A percentile compares a stretch with the other conserved stretches of the same genome.
phyloP scores from a whole-genome alignment of 352 stramenopile genomes.

The Pythium pyrilobum region DNA sequence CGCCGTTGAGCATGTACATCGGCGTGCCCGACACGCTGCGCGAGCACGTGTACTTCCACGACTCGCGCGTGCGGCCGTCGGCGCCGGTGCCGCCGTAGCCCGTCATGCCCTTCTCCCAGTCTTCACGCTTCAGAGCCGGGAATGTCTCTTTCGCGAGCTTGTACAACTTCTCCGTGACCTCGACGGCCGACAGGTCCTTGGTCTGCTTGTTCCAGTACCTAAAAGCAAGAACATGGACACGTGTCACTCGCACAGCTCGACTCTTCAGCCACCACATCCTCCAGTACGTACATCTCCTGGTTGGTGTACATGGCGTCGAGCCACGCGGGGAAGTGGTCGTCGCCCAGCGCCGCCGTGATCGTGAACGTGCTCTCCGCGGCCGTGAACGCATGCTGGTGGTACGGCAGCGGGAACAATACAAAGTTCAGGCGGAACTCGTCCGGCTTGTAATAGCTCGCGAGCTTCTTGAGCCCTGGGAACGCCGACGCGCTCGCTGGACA shows the following conservation, averaged over 20 bases:
- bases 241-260: too few species aligned
- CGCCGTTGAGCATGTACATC: constrained; percentile 76
- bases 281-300: constrained; percentile 50
- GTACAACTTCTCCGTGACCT: constrained; percentile 60
- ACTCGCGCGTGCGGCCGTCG: constrained; percentile 47
- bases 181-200: constrained; percentile 66
- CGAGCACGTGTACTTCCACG: constrained; percentile 82
- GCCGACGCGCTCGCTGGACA: constrained; percentile 70
- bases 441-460: constrained; percentile 45
- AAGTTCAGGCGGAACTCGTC: constrained; percentile 64
- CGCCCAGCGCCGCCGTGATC: constrained; percentile 52
- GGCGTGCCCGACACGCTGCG: constrained; percentile 68
- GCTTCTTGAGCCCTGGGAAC: constrained; percentile 58
- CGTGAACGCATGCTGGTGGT: constrained; percentile 72
- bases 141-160: constrained; percentile 63
- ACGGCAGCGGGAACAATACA: constrained; percentile 72
- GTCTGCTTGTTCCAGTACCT: constrained; percentile 80
- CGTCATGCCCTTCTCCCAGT: constrained; percentile 71
- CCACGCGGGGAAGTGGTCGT: constrained; percentile 56
- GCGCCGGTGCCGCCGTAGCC: constrained; percentile 68
- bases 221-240: not conserved
- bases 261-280: too few species aligned
- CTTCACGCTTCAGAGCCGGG: constrained; percentile 42
- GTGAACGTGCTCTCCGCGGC: constrained; percentile 58
- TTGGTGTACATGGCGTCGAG: constrained; percentile 77